Conservation (phyloP, 331 rosid species). For the Quercus tomentella region DNA sequence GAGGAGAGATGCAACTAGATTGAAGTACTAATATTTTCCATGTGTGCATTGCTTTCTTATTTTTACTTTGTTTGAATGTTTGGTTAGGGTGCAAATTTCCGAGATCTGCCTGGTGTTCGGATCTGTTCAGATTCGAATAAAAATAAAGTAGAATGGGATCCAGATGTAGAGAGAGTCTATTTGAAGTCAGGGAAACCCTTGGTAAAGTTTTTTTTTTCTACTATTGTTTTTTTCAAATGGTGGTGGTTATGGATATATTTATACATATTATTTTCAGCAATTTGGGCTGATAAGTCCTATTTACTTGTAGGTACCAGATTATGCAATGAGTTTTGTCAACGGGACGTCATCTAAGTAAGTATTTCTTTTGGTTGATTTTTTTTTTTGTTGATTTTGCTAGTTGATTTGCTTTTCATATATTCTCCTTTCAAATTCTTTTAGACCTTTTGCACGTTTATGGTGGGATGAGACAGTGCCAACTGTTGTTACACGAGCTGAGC, state of each 20-base stretch:
- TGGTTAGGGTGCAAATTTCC: constrained; percentile 58
- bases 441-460: constrained; percentile 48
- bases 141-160: constrained; percentile 70
- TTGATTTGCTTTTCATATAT: not conserved
- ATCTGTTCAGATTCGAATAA: constrained; percentile 26
- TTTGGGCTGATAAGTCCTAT: not conserved
- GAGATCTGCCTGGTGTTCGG: constrained; percentile 72
- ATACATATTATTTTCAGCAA: too few relatives aligned
- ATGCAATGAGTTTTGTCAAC: constrained; percentile 36
- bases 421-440: not conserved
- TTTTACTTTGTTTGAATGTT: not conserved
- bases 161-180: constrained; percentile 40
- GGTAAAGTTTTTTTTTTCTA: constrained; percentile 6
- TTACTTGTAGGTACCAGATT: constrained; percentile 31
- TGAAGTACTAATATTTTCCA: not conserved
- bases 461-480: constrained; percentile 48
- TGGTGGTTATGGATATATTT: not conserved
- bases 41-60: not conserved
- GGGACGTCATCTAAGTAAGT: constrained; percentile 40
- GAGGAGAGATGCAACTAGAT: not conserved
- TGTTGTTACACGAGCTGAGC: constrained; percentile 45
- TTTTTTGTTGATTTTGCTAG: not conserved
- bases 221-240: not conserved
- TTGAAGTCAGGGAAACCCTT: constrained; percentile 45
- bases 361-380: too few relatives aligned